These are phyloP conservation scores for Penicillium verhagenii DNA, from an alignment of 495 filamentous ascomycete species.

Conservation along the genomic window DNA sequence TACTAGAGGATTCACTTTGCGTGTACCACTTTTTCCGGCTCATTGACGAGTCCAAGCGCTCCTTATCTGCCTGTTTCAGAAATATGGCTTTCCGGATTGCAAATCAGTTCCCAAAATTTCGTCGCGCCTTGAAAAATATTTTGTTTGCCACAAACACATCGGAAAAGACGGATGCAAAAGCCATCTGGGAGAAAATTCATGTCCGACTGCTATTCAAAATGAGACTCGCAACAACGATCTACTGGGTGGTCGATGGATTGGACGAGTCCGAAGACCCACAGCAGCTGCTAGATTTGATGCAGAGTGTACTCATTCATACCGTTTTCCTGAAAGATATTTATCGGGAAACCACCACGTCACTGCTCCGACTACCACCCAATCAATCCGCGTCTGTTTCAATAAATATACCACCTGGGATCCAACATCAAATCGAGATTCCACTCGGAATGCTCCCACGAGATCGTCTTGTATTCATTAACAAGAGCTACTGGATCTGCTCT, in stretches of 20 bases:
- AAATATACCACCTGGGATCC: too few species aligned
- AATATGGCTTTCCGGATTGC: slow-evolving; percentile 8
- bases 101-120: not conserved
- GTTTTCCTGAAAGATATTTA: too few species aligned
- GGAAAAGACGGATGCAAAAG: not conserved
- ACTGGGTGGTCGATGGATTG: slow-evolving; percentile 8
- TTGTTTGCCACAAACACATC: not conserved
- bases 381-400: too few species aligned
- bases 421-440: too few species aligned
- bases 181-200: slow-evolving; percentile 4
- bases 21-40: slow-evolving; percentile 3
- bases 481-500: too few species aligned
- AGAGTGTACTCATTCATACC: too few species aligned
- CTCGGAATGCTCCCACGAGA: too few species aligned
- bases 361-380: too few species aligned
- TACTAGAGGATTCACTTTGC: not conserved
- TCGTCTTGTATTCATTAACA: too few species aligned
- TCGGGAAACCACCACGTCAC: too few species aligned
- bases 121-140: not conserved
- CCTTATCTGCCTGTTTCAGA: not conserved
- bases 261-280: slow-evolving; percentile 1
- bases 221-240: not conserved
- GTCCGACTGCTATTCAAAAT: not conserved
- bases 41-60: not conserved
- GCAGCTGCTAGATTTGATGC: not conserved